Base-by-base conservation (phyloP, 139 green algal species). In the Picocystis salinarum region DNA sequence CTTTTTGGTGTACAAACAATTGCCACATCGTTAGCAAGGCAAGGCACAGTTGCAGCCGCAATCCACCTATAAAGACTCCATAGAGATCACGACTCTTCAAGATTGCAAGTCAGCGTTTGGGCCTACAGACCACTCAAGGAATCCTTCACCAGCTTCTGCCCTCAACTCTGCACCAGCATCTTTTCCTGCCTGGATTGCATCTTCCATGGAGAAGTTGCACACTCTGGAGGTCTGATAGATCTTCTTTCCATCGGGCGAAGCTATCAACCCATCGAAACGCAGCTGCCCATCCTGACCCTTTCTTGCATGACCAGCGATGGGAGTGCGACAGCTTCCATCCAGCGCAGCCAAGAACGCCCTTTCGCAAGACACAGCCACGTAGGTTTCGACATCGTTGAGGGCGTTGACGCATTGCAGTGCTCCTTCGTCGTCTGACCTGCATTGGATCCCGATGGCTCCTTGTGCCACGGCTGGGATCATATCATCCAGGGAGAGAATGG, bases 391-490 rank as follows among this genome's bases (percentile, higher is more conserved):
- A 51, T 99, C 87, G 66, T 96, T 99, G 6, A 99, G 73, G 2
- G 63, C 57, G 4, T 71, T 75, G 50, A 99, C 67, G 28, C 74
- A 78, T 48, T 69, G 41, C 6, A 48, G 39, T 18, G 60, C 26
- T 24, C 24, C 11, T 22, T 75, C 62, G 46, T 99, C 88, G 44
- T 65, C 73, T 2, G 75, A 72, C 34, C 88, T 72, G 70, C 87
- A 95, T 7, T 86, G 82, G 49, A 98, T 96, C 52, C 88, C 88
- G 45, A 98, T 96, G 39, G 88, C 88, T 7, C 88, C 88, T 66
- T 91, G 81, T 12, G 83, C 76, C 3, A 96, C 82, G 15, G 85
- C 85, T 13, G 85, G 85, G 29, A 96, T 67, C 85, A 96, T 96
- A 34, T 93, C 84, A 1, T 94, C 83, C 11, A 70, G 71, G 19